Evolutionary conservation across 2,329 filamentous ascomycete genomes (phyloP).

Genomic region (Bipolaris zeicola): DNA sequence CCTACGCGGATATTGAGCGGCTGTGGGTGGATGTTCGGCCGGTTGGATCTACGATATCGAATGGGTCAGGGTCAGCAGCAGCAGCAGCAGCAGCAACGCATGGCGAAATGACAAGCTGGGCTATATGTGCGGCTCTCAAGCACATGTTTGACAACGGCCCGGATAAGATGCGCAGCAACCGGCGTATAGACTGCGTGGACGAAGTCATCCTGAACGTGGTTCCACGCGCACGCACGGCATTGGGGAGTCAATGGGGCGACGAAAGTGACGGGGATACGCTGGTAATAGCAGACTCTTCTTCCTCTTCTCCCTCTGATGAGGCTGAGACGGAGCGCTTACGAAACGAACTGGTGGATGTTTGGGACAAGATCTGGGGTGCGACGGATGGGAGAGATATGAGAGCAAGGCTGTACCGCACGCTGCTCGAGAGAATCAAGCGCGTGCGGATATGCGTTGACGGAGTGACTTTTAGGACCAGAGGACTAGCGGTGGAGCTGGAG

Average conservation of each 20-base stretch:
- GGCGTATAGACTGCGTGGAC: constrained; percentile 28
- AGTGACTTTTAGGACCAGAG: constrained; percentile 32
- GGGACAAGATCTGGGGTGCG: constrained; percentile 42
- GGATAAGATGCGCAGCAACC: constrained; percentile 22
- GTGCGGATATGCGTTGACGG: constrained; percentile 43
- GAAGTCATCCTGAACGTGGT: constrained; percentile 43
- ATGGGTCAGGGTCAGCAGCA: constrained; percentile 21
- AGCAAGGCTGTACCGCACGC: constrained; percentile 28
- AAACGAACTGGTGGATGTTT: constrained; percentile 37
- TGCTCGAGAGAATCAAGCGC: constrained; percentile 38
- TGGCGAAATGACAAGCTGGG: constrained; percentile 40
- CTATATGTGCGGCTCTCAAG: constrained; percentile 43
- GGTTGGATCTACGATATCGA: constrained; percentile 26
- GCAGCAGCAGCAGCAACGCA: constrained; percentile 6
- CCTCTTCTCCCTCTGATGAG: neutral
- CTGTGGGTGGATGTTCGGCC: constrained; percentile 41
- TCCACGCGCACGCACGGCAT: constrained; percentile 14
- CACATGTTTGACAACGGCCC: constrained; percentile 35
- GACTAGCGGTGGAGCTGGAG: constrained; percentile 40
- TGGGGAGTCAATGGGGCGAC: neutral
- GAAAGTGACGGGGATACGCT: neutral
- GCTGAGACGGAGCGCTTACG: neutral
- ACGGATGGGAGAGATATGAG: constrained; percentile 20
- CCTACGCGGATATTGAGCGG: constrained; percentile 28
- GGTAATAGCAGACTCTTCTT: neutral